Conservation (phyloP, 495 filamentous ascomycete genomes). For the Gamarada debralockiae region DNA sequence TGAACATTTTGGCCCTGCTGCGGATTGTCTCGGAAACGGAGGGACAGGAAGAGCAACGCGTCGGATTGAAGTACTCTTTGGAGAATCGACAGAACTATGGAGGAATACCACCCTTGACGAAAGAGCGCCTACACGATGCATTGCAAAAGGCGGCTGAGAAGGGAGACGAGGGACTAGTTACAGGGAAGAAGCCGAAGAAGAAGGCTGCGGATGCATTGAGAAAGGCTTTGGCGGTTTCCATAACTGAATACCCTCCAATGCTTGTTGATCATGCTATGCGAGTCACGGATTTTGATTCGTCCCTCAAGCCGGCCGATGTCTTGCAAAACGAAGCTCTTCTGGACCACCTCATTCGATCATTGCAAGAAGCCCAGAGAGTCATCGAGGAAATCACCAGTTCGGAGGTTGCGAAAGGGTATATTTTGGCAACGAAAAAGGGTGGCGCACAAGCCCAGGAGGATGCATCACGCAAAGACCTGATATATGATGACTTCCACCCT, state of each 20-base stretch:
- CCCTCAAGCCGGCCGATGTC: conserved; percentile 61
- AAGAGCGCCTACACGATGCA: conserved; percentile 63
- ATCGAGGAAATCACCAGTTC: conserved; percentile 56
- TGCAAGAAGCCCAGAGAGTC: conserved; percentile 64
- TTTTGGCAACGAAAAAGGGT: conserved; percentile 65
- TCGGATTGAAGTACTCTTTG: conserved; percentile 75
- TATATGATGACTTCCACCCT: conserved; percentile 96
- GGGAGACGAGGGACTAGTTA: conserved; percentile 36
- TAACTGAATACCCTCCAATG: conserved; percentile 82
- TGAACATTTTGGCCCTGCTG: conserved; percentile 73
- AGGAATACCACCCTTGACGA: conserved; percentile 70
- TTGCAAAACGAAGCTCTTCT: conserved; percentile 61
- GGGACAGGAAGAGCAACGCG: conserved; percentile 69
- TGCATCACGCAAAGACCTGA: conserved; percentile 40
- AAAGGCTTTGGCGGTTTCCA: conserved; percentile 73
- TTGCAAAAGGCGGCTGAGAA: conserved; percentile 61
- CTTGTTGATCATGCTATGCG: conserved; percentile 83
- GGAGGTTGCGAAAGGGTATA: conserved; percentile 70
- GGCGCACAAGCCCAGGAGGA: conserved; percentile 28
- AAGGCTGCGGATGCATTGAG: conserved; percentile 69
- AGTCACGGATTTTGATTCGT: conserved; percentile 60
- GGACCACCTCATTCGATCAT: conserved; percentile 54
- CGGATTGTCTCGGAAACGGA: conserved; percentile 70
- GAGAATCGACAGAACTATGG: conserved; percentile 77
- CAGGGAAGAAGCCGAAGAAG: conserved; percentile 68